phyloP scores from a whole-genome alignment of 75 land plant species.

The Pinus tabuliformis region DNA sequence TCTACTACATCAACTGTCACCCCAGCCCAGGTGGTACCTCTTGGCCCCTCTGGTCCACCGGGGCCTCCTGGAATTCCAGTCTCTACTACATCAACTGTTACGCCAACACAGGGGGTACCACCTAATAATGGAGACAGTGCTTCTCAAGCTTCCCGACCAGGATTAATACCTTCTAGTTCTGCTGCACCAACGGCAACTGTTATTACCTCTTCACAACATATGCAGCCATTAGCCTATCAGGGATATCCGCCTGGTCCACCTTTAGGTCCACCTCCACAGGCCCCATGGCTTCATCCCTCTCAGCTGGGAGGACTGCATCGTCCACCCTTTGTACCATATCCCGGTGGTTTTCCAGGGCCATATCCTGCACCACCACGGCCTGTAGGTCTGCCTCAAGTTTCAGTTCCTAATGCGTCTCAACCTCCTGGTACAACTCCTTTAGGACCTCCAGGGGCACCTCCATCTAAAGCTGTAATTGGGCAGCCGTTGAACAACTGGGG shows the following conservation, averaged over 20 bases:
- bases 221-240: slow-evolving; percentile 26
- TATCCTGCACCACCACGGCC: slow-evolving; percentile 26
- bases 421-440: slow-evolving; percentile 37
- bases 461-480: slow-evolving; percentile 11
- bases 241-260: slow-evolving; percentile 31
- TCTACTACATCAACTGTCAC: slow-evolving; percentile 1
- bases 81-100: slow-evolving; percentile 2
- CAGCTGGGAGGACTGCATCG: slow-evolving; percentile 29
- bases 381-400: slow-evolving; percentile 19
- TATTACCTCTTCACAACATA: background rate
- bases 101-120: slow-evolving; percentile 19
- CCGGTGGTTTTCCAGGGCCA: slow-evolving; percentile 27
- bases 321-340: slow-evolving; percentile 36
- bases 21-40: background rate
- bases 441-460: slow-evolving; percentile 13
- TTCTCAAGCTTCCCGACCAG: background rate
- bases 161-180: background rate
- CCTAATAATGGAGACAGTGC: background rate
- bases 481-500: slow-evolving; percentile 11
- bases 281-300: slow-evolving; percentile 44
- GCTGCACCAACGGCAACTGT: background rate
- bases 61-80: slow-evolving; percentile 17
- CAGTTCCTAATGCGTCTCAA: slow-evolving; percentile 30
- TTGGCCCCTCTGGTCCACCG: slow-evolving; percentile 21
- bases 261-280: slow-evolving; percentile 32